Evolutionary conservation across 495 filamentous ascomycete species (phyloP), one percentile per base, ranked within the genome.

Genomic region (Hyaloscypha bicolor): DNA sequence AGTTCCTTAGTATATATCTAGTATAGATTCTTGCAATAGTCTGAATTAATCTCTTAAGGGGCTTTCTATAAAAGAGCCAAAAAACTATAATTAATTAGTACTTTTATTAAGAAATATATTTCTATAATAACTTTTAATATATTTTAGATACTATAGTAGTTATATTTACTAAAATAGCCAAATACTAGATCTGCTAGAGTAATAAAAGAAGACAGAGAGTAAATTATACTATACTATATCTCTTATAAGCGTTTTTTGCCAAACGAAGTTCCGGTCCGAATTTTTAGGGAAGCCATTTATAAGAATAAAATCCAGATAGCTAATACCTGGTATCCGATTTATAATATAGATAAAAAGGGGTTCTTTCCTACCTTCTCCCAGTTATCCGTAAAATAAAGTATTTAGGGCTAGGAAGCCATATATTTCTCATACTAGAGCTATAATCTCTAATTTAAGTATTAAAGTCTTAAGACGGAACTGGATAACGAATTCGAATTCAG

Each of bases 381-480:
- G 72, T 69, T 78, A 63, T 25, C 76, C 77, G n/a, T 72, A 42
- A 62, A 76, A 80, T 31, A 71, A 71, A 29, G 76, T 69, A n/a
- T 73, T 53, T 35, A 78, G 77, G 51, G 56, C 69, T 51, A 79
- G 69, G 19, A 63, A 52, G 52, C 79, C 76, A 62, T 79, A 76
- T 39, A 81, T 75, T 55, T 66, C 69, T 66, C 64, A 31, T 42
- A 73, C 79, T 12, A 79, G 70, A 22, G 67, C 64, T 51, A 55
- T 45, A 69, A 67, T 77, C 52, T 78, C 71, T n/a, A 66, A 62
- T 6, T 74, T 72, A 32, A 81, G 69, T 25, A 52, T 19, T 21
- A 79, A 70, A 25, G 77, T 79, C 64, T 71, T 68, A 19, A 80
- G 76, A 52, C 77, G 79, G 71, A 80, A 81, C 69, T 80, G 79